Base-by-base conservation (phyloP, 2,329 filamentous ascomycete species). In the Penicillium verrucosum region DNA sequence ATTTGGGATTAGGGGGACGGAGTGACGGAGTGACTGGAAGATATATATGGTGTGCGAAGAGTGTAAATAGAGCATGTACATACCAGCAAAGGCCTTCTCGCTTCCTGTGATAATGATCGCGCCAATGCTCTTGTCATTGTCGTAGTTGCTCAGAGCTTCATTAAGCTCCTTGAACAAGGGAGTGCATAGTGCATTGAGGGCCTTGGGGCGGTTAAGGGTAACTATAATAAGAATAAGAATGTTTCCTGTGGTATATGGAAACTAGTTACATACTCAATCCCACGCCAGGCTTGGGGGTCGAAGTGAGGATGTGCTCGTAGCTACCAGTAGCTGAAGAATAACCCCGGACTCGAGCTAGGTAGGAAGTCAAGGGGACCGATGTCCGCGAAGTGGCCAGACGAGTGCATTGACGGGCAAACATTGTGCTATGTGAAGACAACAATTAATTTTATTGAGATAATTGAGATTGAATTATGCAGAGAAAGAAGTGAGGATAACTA, bases 91-190 rank as follows among this genome's bases (percentile, higher is more conserved):
- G 41, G 93, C 92, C 75, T 88, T 91, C 64, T 91, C 82, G 44
- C 89, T 95, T 54, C 94, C 94, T 1, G 94, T 97, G 57, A 99
- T 81, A 57, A 99, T 77, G 66, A 96, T 90, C 65, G 88, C 88
- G 10, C 85, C 84, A 62, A 92, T 88, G 32, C 82, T 80, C 55
- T 87, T 81, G 60, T 89, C 85, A 46, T 81, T 75, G 70, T 93
- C 89, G 77, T 92, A 86, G 57, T 84, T 81, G 60, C 77, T 77
- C 53, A 96, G 83, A 34, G 90, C 90, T 64, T 87, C 78, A 77
- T 96, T 96, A 65, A 99, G 84, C 79, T 99, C 94, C 65, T 79
- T 81, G 73, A 99, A 96, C 49, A 99, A 86, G 10, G 93, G 91
- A 7, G 90, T 94, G 77, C 84, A 93, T 62, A 99, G 85, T 44